Conservation (phyloP, 2,329 filamentous ascomycete genomes). For the Fusarium papillatum region DNA sequence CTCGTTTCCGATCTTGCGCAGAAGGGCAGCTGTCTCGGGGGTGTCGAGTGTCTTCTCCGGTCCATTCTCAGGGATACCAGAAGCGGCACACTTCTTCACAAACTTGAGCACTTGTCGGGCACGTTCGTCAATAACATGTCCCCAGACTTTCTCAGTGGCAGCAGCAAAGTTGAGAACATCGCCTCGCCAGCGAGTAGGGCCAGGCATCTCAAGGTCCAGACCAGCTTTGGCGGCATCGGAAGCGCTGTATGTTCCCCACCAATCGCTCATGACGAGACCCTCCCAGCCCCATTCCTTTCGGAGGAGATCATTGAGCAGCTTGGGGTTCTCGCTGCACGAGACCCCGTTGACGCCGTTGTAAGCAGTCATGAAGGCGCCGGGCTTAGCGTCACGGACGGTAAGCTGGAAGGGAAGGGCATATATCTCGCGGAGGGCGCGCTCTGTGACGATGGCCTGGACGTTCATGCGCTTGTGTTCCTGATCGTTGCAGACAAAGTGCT, state of each 20-base stretch:
- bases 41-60: slow-evolving; percentile 69
- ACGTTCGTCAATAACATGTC: slow-evolving; percentile 69
- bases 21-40: slow-evolving; percentile 71
- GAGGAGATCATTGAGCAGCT: slow-evolving; percentile 64
- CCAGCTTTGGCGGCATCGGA: slow-evolving; percentile 64
- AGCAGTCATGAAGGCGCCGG: slow-evolving; percentile 69
- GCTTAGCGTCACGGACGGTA: slow-evolving; percentile 63
- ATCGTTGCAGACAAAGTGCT: slow-evolving; percentile 74
- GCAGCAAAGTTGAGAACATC: slow-evolving; percentile 65
- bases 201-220: slow-evolving; percentile 73
- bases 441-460: slow-evolving; percentile 67
- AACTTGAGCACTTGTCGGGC: slow-evolving; percentile 70
- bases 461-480: slow-evolving; percentile 71
- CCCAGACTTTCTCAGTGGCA: slow-evolving; percentile 67
- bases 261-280: slow-evolving; percentile 71
- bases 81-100: slow-evolving; percentile 68
- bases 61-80: slow-evolving; percentile 67
- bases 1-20: slow-evolving; percentile 76
- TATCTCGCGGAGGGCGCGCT: slow-evolving; percentile 70
- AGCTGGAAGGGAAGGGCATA: slow-evolving; percentile 72
- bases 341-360: slow-evolving; percentile 72
- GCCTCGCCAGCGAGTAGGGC: slow-evolving; percentile 64
- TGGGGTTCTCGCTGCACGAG: slow-evolving; percentile 66
- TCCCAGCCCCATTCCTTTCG: slow-evolving; percentile 70
- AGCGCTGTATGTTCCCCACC: slow-evolving; percentile 70